A percentile compares a stretch with the other conserved stretches of the same genome.
These are phyloP conservation scores for Nemania sp. DNA, from an alignment of 2,329 filamentous ascomycete species.

Conservation along the genomic window DNA sequence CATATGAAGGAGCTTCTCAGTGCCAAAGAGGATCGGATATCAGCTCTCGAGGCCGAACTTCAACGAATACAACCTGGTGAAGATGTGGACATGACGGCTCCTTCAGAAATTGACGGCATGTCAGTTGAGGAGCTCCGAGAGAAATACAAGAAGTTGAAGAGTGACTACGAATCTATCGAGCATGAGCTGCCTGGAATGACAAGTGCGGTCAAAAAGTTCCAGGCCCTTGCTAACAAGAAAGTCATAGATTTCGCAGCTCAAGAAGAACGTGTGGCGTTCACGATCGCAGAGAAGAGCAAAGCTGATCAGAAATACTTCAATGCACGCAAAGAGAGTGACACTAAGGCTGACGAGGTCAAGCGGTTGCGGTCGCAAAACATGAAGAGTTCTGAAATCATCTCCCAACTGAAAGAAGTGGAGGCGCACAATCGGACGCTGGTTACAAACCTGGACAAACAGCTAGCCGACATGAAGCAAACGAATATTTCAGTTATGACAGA, in stretches of 20 bases:
- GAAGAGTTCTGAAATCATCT: slow-evolving; percentile 91
- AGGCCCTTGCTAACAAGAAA: slow-evolving; percentile 83
- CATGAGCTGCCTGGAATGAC: slow-evolving; percentile 89
- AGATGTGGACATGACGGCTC: slow-evolving; percentile 51
- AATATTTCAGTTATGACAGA: slow-evolving; percentile 73
- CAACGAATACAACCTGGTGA: slow-evolving; percentile 65
- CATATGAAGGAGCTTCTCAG: slow-evolving; percentile 80
- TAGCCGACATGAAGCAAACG: slow-evolving; percentile 79
- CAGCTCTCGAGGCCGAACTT: slow-evolving; percentile 80
- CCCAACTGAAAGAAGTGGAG: slow-evolving; percentile 90
- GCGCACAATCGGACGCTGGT: slow-evolving; percentile 74
- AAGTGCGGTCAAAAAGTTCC: slow-evolving; percentile 86
- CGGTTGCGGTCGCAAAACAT: slow-evolving; percentile 79
- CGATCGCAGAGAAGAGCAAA: slow-evolving; percentile 89
- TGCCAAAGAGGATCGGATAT: slow-evolving; percentile 80
- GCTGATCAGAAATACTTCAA: slow-evolving; percentile 98
- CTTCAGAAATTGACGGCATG: slow-evolving; percentile 60
- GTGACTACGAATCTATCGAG: slow-evolving; percentile 82
- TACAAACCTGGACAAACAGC: slow-evolving; percentile 87
- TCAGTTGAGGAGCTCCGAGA: slow-evolving; percentile 72
- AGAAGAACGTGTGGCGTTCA: slow-evolving; percentile 76
- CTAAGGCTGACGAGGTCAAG: slow-evolving; percentile 78
- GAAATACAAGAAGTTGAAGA: slow-evolving; percentile 75
- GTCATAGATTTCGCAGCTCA: slow-evolving; percentile 74
- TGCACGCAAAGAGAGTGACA: slow-evolving; percentile 91